Evolutionary conservation across 139 green algal genomes (phyloP), one percentile per base, ranked within the genome.

Genomic region (Trebouxia sp.): DNA sequence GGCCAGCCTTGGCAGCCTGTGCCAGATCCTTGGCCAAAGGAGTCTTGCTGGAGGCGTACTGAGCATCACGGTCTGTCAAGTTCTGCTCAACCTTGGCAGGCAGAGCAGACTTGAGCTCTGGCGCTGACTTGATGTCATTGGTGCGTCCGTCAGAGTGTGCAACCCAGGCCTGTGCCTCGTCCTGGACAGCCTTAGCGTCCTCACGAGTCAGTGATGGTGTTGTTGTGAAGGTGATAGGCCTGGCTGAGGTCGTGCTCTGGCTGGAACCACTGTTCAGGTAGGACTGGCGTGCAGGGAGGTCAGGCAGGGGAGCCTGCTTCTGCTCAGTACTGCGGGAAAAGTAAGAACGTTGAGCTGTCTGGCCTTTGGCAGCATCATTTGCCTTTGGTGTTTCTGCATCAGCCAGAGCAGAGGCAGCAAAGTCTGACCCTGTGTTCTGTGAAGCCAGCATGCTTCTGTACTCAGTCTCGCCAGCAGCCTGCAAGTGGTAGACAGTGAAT

Each of bases 371-470:
- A 43, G 62, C 62, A 72, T 72, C 62, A 72, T n/a, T 43, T 28
- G 62, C 62, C 43, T 72, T 72, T 45, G 62, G 62, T 72, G 62
- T 72, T 37, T 72, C 62, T 28, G 62, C 17, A 30, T 72, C 62
- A 72, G 62, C 62, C 32, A 72, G 37, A 30, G 62, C 62, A 72
- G 62, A 72, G 43, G 62, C 32, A 72, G 62, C 62, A 72, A 72
- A 72, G 62, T 72, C 62, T 72, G 62, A 72, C 62, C 62, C 62
- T 72, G 62, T 72, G 12, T 72, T 35, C 62, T 72, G 62, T 43
- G 62, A 72, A 72, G 32, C 26, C 32, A 72, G 35, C 62, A 72
- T 72, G 62, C 62, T 72, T 35, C 35, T 72, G 62, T 72, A 72
- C 62, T 72, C 62, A 45, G 62, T 72, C 62, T 72, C 32, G 0